Evolutionary conservation across 2,329 filamentous ascomycete genomes (phyloP).

Genomic region (Monosporascus sp.): DNA sequence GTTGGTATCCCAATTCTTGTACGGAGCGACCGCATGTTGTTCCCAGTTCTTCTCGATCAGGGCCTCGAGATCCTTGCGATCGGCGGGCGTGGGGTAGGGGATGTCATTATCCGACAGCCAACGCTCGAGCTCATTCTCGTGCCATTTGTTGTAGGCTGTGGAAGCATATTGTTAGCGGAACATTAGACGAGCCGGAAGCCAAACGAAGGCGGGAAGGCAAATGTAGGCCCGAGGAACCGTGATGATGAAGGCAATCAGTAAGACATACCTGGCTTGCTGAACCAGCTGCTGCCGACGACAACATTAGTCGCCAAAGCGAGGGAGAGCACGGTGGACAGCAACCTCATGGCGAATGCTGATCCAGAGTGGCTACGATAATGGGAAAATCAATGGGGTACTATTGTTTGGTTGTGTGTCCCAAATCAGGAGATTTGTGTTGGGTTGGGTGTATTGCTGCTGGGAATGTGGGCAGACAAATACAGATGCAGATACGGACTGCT

Average conservation of each 20-base stretch:
- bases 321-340: conserved; percentile 65
- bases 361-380: not conserved
- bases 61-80: conserved; percentile 90
- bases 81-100: conserved; percentile 82
- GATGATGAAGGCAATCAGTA: conserved; percentile 3
- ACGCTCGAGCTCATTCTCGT: conserved; percentile 92
- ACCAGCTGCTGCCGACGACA: conserved; percentile 74
- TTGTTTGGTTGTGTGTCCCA: not conserved
- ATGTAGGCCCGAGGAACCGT: too few species aligned
- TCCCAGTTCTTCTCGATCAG: conserved; percentile 92
- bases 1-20: conserved; percentile 69
- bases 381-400: not conserved
- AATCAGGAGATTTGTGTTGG: not conserved
- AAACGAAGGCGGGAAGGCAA: too few species aligned
- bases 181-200: not conserved
- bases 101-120: conserved; percentile 93
- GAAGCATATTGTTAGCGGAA: conserved; percentile 22
- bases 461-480: not conserved
- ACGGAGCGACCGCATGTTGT: conserved; percentile 66
- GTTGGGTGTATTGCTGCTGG: not conserved
- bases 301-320: conserved; percentile 67
- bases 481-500: too few species aligned
- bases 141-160: conserved; percentile 96
- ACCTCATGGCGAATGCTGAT: conserved; percentile 60
- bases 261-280: conserved; percentile 73